These are phyloP conservation scores for Priceomyces castillae DNA, from an alignment of 805 yeast species.

Conservation along the genomic window DNA sequence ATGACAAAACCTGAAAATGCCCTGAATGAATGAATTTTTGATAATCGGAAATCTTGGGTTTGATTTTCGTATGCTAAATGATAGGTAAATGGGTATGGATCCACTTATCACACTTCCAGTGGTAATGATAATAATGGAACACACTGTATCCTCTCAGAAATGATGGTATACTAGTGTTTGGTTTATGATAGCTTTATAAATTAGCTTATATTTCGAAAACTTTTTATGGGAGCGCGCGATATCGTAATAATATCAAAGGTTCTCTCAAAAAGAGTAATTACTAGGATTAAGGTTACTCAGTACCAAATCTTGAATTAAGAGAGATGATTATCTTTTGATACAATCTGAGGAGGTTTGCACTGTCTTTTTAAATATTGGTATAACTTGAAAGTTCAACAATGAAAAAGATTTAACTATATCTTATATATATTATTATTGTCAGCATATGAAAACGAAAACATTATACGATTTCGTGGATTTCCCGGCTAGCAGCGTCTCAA, in stretches of 20 bases:
- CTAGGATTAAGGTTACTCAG: too few species aligned
- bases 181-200: not conserved
- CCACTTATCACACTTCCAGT: not conserved
- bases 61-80: not conserved
- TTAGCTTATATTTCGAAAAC: not conserved
- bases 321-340: too few species aligned
- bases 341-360: too few species aligned
- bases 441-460: constrained; percentile 1
- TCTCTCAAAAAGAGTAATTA: not conserved
- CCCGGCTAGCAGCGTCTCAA: not conserved
- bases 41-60: not conserved
- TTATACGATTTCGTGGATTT: constrained; percentile 5
- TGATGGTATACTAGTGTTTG: not conserved
- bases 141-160: not conserved
- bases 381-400: too few species aligned
- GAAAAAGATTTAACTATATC: not conserved
- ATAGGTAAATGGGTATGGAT: not conserved
- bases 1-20: not conserved
- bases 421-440: not conserved
- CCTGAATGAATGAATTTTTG: not conserved
- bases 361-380: too few species aligned
- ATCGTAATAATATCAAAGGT: not conserved
- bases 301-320: too few species aligned
- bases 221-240: constrained; percentile 5
- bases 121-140: not conserved